Percentiles rank a stretch among this genome's conserved stretches.
phyloP scores from a whole-genome alignment of 208 protist genomes.

The Crithidia sp. region DNA sequence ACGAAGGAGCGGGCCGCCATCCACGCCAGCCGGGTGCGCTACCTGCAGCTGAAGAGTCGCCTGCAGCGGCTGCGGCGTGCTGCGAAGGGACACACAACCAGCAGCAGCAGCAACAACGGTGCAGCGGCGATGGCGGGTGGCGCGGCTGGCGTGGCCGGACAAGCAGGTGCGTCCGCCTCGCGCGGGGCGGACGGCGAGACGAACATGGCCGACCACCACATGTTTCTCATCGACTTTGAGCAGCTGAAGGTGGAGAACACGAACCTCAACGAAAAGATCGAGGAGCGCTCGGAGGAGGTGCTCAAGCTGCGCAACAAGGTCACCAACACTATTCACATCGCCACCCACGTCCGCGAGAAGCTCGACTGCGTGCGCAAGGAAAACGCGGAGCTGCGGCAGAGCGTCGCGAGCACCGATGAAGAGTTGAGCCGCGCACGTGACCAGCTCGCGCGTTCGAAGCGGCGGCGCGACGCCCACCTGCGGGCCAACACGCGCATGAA shows the following conservation, averaged over 20 bases:
- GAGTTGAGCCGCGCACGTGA: slow-evolving; percentile 87
- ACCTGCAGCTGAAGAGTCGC: slow-evolving; percentile 91
- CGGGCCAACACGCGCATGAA: slow-evolving; percentile 90
- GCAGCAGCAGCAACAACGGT: not conserved
- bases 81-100: slow-evolving; percentile 24
- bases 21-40: slow-evolving; percentile 83
- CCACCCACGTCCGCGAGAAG: slow-evolving; percentile 99
- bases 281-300: slow-evolving; percentile 98
- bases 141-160: not conserved
- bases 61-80: slow-evolving; percentile 67
- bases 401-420: slow-evolving; percentile 91
- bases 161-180: not conserved
- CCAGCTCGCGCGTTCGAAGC: slow-evolving; percentile 92
- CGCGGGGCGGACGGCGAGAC: slow-evolving; percentile 38
- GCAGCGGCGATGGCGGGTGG: not conserved
- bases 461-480: slow-evolving; percentile 86
- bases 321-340: slow-evolving; percentile 96
- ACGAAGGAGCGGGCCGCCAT: slow-evolving; percentile 76
- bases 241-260: slow-evolving; percentile 99
- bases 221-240: slow-evolving; percentile 99
- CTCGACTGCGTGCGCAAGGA: slow-evolving; percentile 95
- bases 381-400: slow-evolving; percentile 85
- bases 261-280: slow-evolving; percentile 98
- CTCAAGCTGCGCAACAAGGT: slow-evolving; percentile 96
- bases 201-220: slow-evolving; percentile 85